A percentile compares a stretch with the other conserved stretches of the same genome.
Evolutionary conservation across 495 filamentous ascomycete genomes (phyloP).

Genomic region (Hamigera avellanea): DNA sequence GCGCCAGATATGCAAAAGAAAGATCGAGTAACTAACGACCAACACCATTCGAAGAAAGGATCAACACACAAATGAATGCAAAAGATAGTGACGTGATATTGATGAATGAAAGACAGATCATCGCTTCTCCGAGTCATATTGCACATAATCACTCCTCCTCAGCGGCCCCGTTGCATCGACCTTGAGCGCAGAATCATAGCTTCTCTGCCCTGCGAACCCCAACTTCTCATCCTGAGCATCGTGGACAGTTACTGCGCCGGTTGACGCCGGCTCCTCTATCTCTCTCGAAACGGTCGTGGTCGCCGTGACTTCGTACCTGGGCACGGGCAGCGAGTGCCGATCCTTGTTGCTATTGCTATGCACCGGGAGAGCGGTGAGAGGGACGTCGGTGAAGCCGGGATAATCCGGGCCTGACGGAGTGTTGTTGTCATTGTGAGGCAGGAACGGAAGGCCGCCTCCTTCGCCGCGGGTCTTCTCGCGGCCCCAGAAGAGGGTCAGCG

Average conservation of each 20-base stretch:
- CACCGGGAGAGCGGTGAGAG: constrained; percentile 19
- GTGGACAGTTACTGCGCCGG: not conserved
- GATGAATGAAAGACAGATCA: too few species aligned
- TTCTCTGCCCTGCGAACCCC: constrained; percentile 34
- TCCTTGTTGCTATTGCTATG: not conserved
- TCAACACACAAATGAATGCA: too few species aligned
- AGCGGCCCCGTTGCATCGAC: constrained; percentile 10
- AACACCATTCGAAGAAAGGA: too few species aligned
- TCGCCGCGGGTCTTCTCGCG: constrained; percentile 34
- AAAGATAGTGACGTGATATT: too few species aligned
- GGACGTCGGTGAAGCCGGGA: constrained; percentile 20
- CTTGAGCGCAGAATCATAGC: too few species aligned
- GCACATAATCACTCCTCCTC: constrained; percentile 27
- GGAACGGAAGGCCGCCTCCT: constrained; percentile 29
- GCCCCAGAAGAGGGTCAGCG: constrained; percentile 36
- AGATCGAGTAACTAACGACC: too few species aligned
- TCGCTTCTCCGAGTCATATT: constrained; percentile 27
- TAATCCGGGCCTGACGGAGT: constrained; percentile 4
- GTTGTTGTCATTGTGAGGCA: constrained; percentile 1
- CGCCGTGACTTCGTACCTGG: constrained; percentile 15
- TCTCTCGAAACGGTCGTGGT: not conserved
- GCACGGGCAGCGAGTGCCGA: constrained; percentile 14
- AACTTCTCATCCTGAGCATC: constrained; percentile 30
- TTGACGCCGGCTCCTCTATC: not conserved
- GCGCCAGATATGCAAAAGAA: too few species aligned